A percentile compares a stretch with the other conserved stretches of the same genome.
Conservation (phyloP, 2,329 filamentous ascomycete genomes). For the Diaporthe aspalathi region DNA sequence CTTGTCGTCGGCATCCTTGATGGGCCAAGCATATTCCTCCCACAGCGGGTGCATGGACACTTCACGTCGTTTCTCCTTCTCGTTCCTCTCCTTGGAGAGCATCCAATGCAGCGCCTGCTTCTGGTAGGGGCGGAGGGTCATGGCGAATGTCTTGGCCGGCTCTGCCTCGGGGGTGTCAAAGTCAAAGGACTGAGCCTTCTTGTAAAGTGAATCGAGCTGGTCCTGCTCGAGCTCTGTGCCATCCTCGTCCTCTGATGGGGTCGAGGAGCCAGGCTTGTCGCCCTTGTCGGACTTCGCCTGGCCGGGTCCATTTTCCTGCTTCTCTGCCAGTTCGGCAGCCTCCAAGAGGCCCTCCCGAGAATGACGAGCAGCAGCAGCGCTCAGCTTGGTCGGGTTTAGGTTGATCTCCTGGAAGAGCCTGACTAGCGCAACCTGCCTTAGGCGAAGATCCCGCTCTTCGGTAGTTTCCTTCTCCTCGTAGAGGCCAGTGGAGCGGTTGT, state of each 20-base stretch:
- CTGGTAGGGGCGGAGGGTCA: constrained; percentile 91
- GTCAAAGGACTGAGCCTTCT: constrained; percentile 96
- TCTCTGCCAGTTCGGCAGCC: constrained; percentile 89
- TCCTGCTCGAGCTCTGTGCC: constrained; percentile 94
- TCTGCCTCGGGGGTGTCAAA: constrained; percentile 90
- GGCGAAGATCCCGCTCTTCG: constrained; percentile 84
- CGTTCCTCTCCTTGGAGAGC: constrained; percentile 89
- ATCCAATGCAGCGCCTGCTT: constrained; percentile 98
- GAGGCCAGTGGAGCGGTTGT: constrained; percentile 77
- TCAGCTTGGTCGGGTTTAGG: constrained; percentile 79
- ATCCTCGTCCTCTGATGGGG: constrained; percentile 77
- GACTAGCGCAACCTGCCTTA: constrained; percentile 89
- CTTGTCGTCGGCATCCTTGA: constrained; percentile 86
- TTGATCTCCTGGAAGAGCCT: constrained; percentile 91
- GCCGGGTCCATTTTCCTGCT: constrained; percentile 68
- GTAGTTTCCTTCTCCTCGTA: constrained; percentile 88
- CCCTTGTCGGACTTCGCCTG: constrained; percentile 32
- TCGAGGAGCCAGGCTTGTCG: constrained; percentile 59
- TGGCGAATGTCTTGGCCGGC: constrained; percentile 82
- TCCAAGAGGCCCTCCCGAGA: constrained; percentile 86
- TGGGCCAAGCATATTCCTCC: constrained; percentile 95
- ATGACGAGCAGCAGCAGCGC: constrained; percentile 78
- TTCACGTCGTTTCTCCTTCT: constrained; percentile 73
- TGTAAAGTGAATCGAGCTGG: constrained; percentile 92
- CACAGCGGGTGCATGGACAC: constrained; percentile 95